phyloP scores from a whole-genome alignment of 352 stramenopile genomes.

The Globisporangium iwayamae region DNA sequence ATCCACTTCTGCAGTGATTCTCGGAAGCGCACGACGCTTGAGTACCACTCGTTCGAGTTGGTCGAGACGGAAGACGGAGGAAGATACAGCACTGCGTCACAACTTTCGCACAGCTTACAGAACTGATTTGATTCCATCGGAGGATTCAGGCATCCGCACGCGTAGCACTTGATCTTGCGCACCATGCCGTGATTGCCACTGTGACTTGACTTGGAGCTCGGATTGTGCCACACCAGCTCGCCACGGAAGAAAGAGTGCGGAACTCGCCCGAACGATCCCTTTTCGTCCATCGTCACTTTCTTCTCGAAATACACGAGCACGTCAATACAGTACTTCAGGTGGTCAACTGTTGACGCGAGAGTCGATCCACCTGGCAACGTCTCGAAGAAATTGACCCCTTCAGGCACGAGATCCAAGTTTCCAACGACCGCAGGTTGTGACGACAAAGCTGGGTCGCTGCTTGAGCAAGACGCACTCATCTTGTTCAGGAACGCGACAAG shows the following conservation, averaged over 20 bases:
- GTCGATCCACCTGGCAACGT: slow-evolving; percentile 39
- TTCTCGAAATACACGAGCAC: slow-evolving; percentile 88
- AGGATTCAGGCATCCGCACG: slow-evolving; percentile 59
- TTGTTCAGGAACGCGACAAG: slow-evolving; percentile 73
- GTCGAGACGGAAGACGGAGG: slow-evolving; percentile 75
- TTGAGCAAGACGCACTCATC: slow-evolving; percentile 48
- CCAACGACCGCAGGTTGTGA: slow-evolving; percentile 10
- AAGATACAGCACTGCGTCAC: slow-evolving; percentile 72
- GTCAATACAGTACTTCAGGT: slow-evolving; percentile 81
- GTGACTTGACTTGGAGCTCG: slow-evolving; percentile 13
- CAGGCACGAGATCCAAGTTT: slow-evolving; percentile 60
- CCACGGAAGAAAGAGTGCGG: slow-evolving; percentile 76
- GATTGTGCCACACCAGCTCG: slow-evolving; percentile 66
- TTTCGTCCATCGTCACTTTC: slow-evolving; percentile 69
- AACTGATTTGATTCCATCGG: slow-evolving; percentile 66
- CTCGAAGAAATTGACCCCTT: slow-evolving; percentile 72
- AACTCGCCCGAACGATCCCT: slow-evolving; percentile 60
- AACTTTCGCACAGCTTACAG: slow-evolving; percentile 74
- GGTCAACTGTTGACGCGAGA: slow-evolving; percentile 59
- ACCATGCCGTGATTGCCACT: slow-evolving; percentile 30
- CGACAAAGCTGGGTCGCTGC: slow-evolving; percentile 18
- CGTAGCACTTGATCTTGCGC: slow-evolving; percentile 74
- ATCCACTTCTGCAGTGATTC: slow-evolving; percentile 85
- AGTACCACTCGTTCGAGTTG: slow-evolving; percentile 79
- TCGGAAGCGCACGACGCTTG: slow-evolving; percentile 65